phyloP scores from a whole-genome alignment of 176 grass and related monocot genomes.

The Pontederia crassipes region DNA sequence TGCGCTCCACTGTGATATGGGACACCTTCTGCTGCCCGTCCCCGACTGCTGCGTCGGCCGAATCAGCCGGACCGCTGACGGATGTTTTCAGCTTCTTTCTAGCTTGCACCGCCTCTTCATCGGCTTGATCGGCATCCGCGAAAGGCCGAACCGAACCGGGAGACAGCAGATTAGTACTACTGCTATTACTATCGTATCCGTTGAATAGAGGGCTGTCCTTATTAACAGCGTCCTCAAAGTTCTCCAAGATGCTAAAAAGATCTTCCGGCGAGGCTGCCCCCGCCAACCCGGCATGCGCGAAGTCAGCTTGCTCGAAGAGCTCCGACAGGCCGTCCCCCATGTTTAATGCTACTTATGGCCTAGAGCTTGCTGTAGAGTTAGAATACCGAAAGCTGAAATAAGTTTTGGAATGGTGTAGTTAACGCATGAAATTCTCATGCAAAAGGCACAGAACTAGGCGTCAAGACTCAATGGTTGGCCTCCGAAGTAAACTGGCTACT shows the following conservation, averaged over 20 bases:
- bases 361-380: too few relatives aligned
- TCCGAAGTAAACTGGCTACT: too few relatives aligned
- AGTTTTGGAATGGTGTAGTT: too few relatives aligned
- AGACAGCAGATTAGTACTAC: background rate
- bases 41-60: background rate
- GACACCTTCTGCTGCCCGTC: background rate
- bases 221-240: background rate
- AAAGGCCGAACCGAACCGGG: background rate
- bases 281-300: background rate
- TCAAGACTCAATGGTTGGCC: too few relatives aligned
- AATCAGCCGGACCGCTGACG: background rate
- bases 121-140: background rate
- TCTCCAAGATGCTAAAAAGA: slow-evolving; percentile 1
- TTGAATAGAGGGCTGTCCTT: background rate
- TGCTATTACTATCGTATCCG: background rate
- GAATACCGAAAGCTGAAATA: too few relatives aligned
- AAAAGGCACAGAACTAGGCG: too few relatives aligned
- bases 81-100: slow-evolving; percentile 1
- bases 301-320: background rate
- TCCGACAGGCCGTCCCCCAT: background rate
- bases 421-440: too few relatives aligned
- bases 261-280: background rate
- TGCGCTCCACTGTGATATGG: background rate
- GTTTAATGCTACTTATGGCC: background rate
- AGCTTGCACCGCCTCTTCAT: background rate